These are phyloP conservation scores for Termitomyces bulborhizus DNA, from an alignment of 768 basidiomycete genomes.

Conservation along the genomic window DNA sequence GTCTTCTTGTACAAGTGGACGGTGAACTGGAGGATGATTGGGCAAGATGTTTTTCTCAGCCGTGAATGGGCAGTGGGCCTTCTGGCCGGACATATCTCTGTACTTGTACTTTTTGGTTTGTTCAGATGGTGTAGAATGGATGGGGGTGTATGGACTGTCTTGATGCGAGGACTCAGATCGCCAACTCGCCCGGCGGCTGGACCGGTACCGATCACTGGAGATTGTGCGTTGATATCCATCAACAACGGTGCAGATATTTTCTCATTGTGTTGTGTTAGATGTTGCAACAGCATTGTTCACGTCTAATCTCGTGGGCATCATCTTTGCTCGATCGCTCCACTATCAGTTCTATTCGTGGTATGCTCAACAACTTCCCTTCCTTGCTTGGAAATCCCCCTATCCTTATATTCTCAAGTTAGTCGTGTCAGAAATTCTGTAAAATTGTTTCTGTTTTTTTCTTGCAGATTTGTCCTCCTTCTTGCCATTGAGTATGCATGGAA, in stretches of 20 bases:
- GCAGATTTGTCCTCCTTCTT: constrained; percentile 53
- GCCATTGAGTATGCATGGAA: constrained; percentile 87
- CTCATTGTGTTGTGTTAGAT: constrained; percentile 38
- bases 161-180: constrained; percentile 45
- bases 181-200: constrained; percentile 50
- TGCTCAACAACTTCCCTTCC: constrained; percentile 81
- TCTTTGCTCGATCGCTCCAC: constrained; percentile 91
- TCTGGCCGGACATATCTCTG: constrained; percentile 56
- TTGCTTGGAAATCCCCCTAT: constrained; percentile 70
- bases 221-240: constrained; percentile 46
- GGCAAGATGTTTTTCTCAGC: constrained; percentile 72
- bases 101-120: constrained; percentile 60
- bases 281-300: constrained; percentile 80
- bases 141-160: constrained; percentile 55
- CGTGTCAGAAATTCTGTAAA: constrained; percentile 2
- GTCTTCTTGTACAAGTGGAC: constrained; percentile 96
- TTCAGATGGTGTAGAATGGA: constrained; percentile 72
- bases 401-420: constrained; percentile 53
- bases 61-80: constrained; percentile 53
- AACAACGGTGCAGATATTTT: background rate
- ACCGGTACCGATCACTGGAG: constrained; percentile 40
- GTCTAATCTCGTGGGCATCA: constrained; percentile 85
- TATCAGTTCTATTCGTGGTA: constrained; percentile 99
- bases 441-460: constrained; percentile 1
- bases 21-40: constrained; percentile 92